phyloP scores from a whole-genome alignment of 345 rosid genomes.

The Sonneratia caseolaris region DNA sequence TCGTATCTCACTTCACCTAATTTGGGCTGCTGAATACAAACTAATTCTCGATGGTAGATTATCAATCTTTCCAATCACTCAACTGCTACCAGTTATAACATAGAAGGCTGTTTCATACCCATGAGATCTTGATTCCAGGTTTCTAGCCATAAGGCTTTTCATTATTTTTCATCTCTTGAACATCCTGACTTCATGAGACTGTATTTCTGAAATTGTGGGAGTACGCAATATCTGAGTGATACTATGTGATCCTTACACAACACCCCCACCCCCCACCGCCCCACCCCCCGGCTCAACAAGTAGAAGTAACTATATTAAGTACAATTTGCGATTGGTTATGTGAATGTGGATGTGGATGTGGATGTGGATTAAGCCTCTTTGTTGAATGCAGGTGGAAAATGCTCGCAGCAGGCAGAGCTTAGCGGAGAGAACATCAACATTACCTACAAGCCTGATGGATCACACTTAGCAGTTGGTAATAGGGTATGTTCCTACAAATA shows the following conservation, averaged over 20 bases:
- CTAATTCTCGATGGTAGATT: not conserved
- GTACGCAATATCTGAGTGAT: not conserved
- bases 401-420: conserved; percentile 90
- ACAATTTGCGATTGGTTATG: not conserved
- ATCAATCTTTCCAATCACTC: not conserved
- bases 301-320: not conserved
- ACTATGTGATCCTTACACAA: not conserved
- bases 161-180: not conserved
- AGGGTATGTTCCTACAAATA: conserved; percentile 48
- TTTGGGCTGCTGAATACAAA: not conserved
- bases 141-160: not conserved
- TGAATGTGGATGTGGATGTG: not conserved
- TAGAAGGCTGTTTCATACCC: not conserved
- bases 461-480: conserved; percentile 90
- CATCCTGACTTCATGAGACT: not conserved
- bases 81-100: not conserved
- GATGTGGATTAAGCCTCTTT: not conserved
- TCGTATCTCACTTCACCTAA: not conserved
- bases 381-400: conserved; percentile 67
- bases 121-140: not conserved
- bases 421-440: conserved; percentile 98
- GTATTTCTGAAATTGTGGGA: not conserved
- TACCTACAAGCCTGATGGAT: conserved; percentile 89
- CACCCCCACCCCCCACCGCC: too few relatives aligned
- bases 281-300: not conserved